These are phyloP conservation scores for Nymphaea thermarum DNA, from an alignment of 164 flowering plant genomes.

Conservation along the genomic window DNA sequence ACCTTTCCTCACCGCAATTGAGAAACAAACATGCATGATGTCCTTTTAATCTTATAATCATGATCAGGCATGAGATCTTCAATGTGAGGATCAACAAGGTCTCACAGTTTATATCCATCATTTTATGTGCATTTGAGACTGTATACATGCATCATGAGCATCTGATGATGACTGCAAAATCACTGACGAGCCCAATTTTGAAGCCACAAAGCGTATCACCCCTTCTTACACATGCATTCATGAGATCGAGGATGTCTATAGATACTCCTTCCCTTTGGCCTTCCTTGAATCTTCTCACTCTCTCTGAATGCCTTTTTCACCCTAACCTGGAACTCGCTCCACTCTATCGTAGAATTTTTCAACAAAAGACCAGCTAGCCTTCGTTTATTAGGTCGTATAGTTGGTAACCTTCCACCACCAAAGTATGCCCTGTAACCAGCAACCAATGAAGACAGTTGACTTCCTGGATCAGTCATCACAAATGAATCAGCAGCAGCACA, in stretches of 20 bases:
- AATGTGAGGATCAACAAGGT: too few species aligned
- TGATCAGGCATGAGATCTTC: too few species aligned
- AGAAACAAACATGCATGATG: too few species aligned
- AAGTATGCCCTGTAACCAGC: constrained; percentile 80
- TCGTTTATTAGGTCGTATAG: constrained; percentile 93
- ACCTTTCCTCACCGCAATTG: too few species aligned
- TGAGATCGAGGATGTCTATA: constrained; percentile 25
- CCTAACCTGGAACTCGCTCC: constrained; percentile 36
- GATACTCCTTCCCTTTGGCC: constrained; percentile 22
- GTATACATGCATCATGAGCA: too few species aligned
- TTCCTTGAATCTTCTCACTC: constrained; percentile 17
- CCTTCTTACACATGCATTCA: constrained; percentile 23
- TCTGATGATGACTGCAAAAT: too few species aligned
- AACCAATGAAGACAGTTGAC: constrained; percentile 85
- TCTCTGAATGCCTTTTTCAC: constrained; percentile 20
- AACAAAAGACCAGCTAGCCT: constrained; percentile 71
- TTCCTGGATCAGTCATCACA: constrained; percentile 97
- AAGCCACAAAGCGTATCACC: background rate
- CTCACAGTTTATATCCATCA: too few species aligned
- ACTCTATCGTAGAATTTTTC: constrained; percentile 75
- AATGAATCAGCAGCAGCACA: constrained; percentile 87
- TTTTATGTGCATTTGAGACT: too few species aligned
- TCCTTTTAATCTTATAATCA: too few species aligned
- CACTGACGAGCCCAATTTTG: too few species aligned
- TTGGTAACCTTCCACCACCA: constrained; percentile 76